Evolutionary conservation across 129 eudicot species (phyloP).

Genomic region (Helianthus annuus): DNA sequence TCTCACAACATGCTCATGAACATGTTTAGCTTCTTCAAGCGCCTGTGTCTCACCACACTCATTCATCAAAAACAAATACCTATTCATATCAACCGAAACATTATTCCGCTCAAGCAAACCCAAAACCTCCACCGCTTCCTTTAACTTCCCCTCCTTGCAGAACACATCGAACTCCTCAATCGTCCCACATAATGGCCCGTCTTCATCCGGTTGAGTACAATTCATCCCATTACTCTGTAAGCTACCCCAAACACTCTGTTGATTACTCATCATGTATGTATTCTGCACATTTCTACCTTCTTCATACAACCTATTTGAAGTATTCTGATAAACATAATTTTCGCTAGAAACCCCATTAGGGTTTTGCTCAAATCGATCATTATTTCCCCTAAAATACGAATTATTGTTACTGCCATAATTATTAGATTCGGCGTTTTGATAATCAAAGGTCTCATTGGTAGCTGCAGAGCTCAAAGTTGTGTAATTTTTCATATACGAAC

Average conservation of each 20-base stretch:
- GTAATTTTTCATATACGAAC: background rate
- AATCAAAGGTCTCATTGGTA: conserved; percentile 16
- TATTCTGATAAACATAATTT: background rate
- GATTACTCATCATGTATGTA: background rate
- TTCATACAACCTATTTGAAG: conserved; percentile 12
- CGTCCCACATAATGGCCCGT: conserved; percentile 9
- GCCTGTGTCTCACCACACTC: conserved; percentile 12
- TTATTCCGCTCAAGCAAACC: background rate
- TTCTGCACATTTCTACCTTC: conserved; percentile 14
- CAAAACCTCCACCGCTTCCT: conserved; percentile 17
- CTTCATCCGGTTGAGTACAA: background rate
- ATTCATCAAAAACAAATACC: conserved; percentile 9
- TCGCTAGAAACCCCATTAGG: no score
- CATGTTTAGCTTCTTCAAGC: conserved; percentile 3
- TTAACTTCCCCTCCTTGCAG: conserved; percentile 8
- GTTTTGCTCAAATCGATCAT: no score
- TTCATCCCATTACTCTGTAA: background rate
- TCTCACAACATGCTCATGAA: conserved; percentile 3
- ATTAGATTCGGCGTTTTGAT: conserved; percentile 1
- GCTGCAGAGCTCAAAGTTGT: conserved; percentile 2
- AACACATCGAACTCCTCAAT: conserved; percentile 8
- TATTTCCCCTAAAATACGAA: conserved; percentile 5
- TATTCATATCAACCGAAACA: background rate
- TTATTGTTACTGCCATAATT: background rate
- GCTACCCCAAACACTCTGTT: background rate